Percentiles rank a stretch among this genome's conserved stretches.
Evolutionary conservation across 2,329 filamentous ascomycete species (phyloP).

Genomic region (Ophiosphaerella narmari): DNA sequence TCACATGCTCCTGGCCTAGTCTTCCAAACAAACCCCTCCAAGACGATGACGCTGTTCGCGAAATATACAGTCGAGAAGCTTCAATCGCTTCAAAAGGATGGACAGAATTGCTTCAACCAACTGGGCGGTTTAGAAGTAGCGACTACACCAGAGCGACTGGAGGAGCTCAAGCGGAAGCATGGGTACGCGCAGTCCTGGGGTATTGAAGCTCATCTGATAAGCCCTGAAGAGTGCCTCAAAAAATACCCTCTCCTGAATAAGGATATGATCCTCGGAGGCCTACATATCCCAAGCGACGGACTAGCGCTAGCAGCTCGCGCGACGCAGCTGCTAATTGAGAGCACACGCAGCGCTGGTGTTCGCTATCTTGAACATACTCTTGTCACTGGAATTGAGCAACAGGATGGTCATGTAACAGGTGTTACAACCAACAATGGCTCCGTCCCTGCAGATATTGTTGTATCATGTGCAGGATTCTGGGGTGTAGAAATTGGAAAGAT

Average conservation of each 20-base stretch:
- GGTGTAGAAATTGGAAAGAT: slow-evolving; percentile 68
- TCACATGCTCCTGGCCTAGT: slow-evolving; percentile 69
- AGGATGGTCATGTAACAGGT: slow-evolving; percentile 58
- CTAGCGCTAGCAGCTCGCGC: slow-evolving; percentile 65
- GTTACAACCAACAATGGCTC: slow-evolving; percentile 56
- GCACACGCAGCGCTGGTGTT: slow-evolving; percentile 63
- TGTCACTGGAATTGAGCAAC: slow-evolving; percentile 62
- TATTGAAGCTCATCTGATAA: slow-evolving; percentile 59
- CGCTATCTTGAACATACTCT: slow-evolving; percentile 60
- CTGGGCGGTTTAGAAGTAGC: slow-evolving; percentile 67
- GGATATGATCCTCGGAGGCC: slow-evolving; percentile 60
- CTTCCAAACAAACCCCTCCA: slow-evolving; percentile 65
- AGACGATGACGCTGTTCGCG: slow-evolving; percentile 63
- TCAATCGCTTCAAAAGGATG: slow-evolving; percentile 53
- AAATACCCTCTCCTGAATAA: slow-evolving; percentile 61
- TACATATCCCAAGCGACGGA: slow-evolving; percentile 65
- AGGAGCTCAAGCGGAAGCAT: slow-evolving; percentile 66
- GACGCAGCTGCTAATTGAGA: slow-evolving; percentile 64
- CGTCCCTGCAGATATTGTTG: slow-evolving; percentile 63
- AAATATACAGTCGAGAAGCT: slow-evolving; percentile 67
- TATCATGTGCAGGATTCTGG: slow-evolving; percentile 70
- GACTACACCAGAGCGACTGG: slow-evolving; percentile 61
- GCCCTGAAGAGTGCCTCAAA: slow-evolving; percentile 57
- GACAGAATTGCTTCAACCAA: slow-evolving; percentile 63
- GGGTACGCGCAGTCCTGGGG: slow-evolving; percentile 67